phyloP scores from a whole-genome alignment of 192 early-diverging fungal species.

The Coemansia brasiliensis region DNA sequence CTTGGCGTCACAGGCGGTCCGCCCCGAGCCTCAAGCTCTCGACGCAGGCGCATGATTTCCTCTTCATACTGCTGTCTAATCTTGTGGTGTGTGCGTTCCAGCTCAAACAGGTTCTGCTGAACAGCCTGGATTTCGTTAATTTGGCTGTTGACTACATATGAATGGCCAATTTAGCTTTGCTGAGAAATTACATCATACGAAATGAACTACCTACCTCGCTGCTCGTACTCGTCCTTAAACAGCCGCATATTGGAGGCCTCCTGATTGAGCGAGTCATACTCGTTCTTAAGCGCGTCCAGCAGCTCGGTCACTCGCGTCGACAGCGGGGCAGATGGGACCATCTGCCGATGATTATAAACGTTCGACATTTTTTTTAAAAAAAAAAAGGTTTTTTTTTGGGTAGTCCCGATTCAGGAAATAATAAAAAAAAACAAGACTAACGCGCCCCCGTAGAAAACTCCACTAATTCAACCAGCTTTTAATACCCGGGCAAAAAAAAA shows the following conservation, averaged over 20 bases:
- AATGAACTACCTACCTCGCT: conserved; percentile 65
- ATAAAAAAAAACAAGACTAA: conserved; percentile 3
- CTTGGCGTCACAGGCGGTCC: conserved; percentile 54
- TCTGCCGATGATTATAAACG: conserved; percentile 79
- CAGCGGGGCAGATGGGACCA: conserved; percentile 66
- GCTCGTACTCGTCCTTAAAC: conserved; percentile 86
- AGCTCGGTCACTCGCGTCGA: conserved; percentile 71
- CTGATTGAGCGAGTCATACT: conserved; percentile 77
- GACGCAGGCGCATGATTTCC: conserved; percentile 77
- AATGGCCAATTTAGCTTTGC: background rate
- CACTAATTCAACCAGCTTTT: too few species aligned
- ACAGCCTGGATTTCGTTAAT: conserved; percentile 77
- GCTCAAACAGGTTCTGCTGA: conserved; percentile 74
- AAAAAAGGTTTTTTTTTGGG: background rate
- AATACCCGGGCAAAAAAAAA: too few species aligned
- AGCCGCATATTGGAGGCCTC: conserved; percentile 71
- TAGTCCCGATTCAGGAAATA: background rate
- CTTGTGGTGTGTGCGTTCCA: conserved; percentile 77
- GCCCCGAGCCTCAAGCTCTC: conserved; percentile 77
- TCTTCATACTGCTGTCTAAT: conserved; percentile 87
- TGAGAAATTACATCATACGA: too few species aligned
- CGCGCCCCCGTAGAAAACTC: background rate
- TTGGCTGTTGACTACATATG: conserved; percentile 65
- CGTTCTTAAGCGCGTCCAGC: conserved; percentile 76
- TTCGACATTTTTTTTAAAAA: conserved; percentile 58